Base-by-base conservation (phyloP, 352 stramenopile species). In the Phytophthora sojae region DNA sequence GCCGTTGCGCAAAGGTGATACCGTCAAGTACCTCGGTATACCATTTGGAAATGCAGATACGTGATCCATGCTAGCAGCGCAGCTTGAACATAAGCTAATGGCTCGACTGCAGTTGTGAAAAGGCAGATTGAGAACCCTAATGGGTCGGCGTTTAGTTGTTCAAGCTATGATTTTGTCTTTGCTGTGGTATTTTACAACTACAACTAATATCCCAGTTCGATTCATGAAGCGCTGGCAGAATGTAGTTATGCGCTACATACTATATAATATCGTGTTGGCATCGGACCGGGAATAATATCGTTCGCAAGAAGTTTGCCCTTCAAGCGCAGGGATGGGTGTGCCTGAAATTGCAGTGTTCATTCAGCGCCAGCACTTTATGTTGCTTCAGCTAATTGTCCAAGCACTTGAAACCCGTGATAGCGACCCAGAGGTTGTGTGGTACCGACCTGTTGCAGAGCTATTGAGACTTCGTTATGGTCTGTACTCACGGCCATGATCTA, bases 21-120 rank as follows among this genome's bases (percentile, higher is more conserved):
- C 50, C 11, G 25, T 57, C 12, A 37, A 57, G 30, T 57, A 57
- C 14, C 50, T 35, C 30, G 50, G 50, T 7, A 57, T 57, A 17
- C 50, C 50, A 25, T 37, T 57, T 57, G 50, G 50, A 21, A 21
- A 57, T 21, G 50, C 17, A 4, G 50, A 57, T 39, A 21, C 17
- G 37, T 57, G 25, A 39, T 39, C 23, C 19, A 7, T 4, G 21
- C 50, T 57, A 57, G 50, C 25, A 37, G 37, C 50, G 6, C 50
- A 56, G 37, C 19, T 56, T 6, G 50, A 56, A 11, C 21, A 56
- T 7, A 56, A 56, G 50, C 7, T 56, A 2, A 42, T 56, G 25
- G 17, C 4, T 37, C 7, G 25, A 37, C 25, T 56, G n/a, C 21
- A 39, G 9, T 19, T 56, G 11, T 56, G 50, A 23, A 15, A 39